Percentiles rank a stretch among this genome's conserved stretches.
These are phyloP conservation scores for Aspergillus funiculosus DNA, from an alignment of 495 filamentous ascomycete species.

Conservation along the genomic window DNA sequence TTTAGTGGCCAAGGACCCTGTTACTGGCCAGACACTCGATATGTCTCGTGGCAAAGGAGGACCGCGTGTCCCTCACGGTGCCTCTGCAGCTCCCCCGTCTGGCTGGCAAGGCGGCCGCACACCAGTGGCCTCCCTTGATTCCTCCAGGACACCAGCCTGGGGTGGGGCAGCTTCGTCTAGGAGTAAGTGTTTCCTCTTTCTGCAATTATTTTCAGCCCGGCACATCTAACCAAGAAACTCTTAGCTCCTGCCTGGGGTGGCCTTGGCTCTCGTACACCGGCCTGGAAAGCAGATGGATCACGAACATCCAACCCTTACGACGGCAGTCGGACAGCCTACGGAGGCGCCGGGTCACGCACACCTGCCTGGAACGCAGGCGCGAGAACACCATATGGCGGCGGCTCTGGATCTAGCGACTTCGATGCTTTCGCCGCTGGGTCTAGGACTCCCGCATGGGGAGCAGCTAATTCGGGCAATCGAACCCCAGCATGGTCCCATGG, in stretches of 20 bases:
- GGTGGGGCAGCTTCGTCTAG: constrained; percentile 42
- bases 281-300: constrained; percentile 67
- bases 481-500: constrained; percentile 46
- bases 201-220: constrained; percentile 4
- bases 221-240: constrained; percentile 26
- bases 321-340: constrained; percentile 68
- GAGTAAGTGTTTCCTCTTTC: constrained; percentile 43
- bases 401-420: constrained; percentile 52
- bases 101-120: constrained; percentile 60
- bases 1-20: constrained; percentile 70
- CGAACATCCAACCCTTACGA: constrained; percentile 77
- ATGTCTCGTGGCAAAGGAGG: constrained; percentile 54
- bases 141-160: constrained; percentile 68
- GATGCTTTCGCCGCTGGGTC: constrained; percentile 67
- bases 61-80: constrained; percentile 44
- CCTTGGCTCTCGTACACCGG: constrained; percentile 61
- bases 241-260: constrained; percentile 56
- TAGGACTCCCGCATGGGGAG: constrained; percentile 68
- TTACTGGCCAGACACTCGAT: constrained; percentile 69
- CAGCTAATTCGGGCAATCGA: constrained; percentile 45
- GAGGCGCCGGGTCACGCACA: constrained; percentile 38
- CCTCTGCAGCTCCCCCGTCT: constrained; percentile 35
- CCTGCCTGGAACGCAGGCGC: constrained; percentile 57
- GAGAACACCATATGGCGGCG: constrained; percentile 64
- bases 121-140: constrained; percentile 52